These are phyloP conservation scores for Aspergillus phoenicis DNA, from an alignment of 2,329 filamentous ascomycete genomes.

Conservation along the genomic window DNA sequence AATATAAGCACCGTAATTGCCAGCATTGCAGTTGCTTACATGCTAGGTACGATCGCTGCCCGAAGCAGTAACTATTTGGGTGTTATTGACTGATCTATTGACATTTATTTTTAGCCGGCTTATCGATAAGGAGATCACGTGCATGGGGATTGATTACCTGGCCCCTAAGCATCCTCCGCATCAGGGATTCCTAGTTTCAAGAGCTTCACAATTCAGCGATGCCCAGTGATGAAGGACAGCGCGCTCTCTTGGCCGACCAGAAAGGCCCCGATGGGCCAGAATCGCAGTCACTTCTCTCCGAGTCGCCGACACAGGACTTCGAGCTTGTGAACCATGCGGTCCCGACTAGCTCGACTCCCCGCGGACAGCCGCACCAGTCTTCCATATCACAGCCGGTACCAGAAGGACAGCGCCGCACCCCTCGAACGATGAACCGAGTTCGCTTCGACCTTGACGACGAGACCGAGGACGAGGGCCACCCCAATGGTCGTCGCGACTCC, in stretches of 20 bases:
- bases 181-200: conserved; percentile 20
- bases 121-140: conserved; percentile 31
- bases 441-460: conserved; percentile 65
- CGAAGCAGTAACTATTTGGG: not conserved
- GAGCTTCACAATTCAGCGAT: conserved; percentile 39
- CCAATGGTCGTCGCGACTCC: conserved; percentile 36
- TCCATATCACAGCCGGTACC: conserved; percentile 44
- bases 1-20: not conserved
- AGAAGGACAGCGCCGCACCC: conserved; percentile 52
- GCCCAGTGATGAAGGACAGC: conserved; percentile 43
- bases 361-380: conserved; percentile 39
- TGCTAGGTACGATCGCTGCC: not conserved
- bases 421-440: conserved; percentile 69
- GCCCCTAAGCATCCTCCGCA: conserved; percentile 27
- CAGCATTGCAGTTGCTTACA: not conserved
- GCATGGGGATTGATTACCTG: conserved; percentile 21
- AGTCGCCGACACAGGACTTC: conserved; percentile 31
- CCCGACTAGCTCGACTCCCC: conserved; percentile 25
- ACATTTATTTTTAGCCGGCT: conserved; percentile 12
- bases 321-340: conserved; percentile 30
- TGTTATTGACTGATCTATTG: conserved; percentile 7
- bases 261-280: conserved; percentile 35
- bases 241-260: conserved; percentile 36
- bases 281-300: conserved; percentile 37
- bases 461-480: conserved; percentile 29